phyloP scores from a whole-genome alignment of 106 monocot species.

The Dendrobium catenatum region DNA sequence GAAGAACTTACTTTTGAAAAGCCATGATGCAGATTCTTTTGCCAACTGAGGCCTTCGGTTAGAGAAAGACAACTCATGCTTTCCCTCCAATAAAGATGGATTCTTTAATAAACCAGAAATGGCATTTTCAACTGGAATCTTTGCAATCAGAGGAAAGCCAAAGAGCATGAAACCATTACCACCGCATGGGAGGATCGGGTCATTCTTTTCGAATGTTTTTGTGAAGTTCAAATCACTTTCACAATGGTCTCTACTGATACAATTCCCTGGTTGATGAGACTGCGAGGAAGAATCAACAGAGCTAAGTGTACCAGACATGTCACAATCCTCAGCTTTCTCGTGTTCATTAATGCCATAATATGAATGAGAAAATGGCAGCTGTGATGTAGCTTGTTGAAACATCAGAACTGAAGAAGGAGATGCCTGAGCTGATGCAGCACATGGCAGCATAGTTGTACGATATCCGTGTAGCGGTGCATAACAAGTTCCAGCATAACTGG shows the following conservation, averaged over 20 bases:
- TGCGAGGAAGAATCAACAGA: neutral
- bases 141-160: constrained; percentile 67
- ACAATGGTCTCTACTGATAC: neutral
- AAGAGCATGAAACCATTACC: constrained; percentile 56
- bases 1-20: constrained; percentile 19
- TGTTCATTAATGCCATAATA: constrained; percentile 1
- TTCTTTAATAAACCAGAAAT: constrained; percentile 2
- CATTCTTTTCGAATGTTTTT: neutral
- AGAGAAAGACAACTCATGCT: constrained; percentile 11
- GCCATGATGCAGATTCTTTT: constrained; percentile 13
- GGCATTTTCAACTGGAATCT: constrained; percentile 16
- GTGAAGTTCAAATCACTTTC: neutral
- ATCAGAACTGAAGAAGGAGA: constrained; percentile 68
- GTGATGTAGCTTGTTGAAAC: constrained; percentile 43
- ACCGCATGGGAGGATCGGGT: neutral
- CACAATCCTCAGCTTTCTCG: neutral
- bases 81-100: constrained; percentile 11
- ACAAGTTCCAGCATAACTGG: too few relatives aligned
- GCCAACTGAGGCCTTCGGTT: constrained; percentile 7
- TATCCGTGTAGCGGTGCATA: constrained; percentile 21
- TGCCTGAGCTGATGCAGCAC: constrained; percentile 34
- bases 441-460: constrained; percentile 8
- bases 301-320: neutral
- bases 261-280: neutral
- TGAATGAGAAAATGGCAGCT: neutral